Evolutionary conservation across 2,329 filamentous ascomycete genomes (phyloP), one percentile per base, ranked within the genome.

Genomic region (Tolypocladium sp.): DNA sequence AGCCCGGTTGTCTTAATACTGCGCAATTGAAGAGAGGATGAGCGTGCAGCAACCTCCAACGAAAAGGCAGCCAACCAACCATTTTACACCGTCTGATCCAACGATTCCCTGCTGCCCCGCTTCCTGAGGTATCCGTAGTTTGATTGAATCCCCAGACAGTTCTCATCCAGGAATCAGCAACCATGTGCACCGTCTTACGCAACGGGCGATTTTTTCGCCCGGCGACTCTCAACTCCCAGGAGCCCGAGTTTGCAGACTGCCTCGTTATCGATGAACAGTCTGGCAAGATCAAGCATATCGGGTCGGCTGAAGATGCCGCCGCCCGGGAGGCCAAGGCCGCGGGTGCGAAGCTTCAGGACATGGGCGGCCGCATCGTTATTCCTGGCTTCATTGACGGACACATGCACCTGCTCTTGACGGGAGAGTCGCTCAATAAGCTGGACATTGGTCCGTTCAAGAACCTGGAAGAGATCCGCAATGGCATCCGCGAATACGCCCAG

Each of bases 361-460:
- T 62, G 61, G 33, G 56, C 15, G 55, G 49, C 12, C 56, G 59
- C 9, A 30, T 61, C 7, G 30, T 65, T 4, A 63, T 78, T 1
- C 75, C 76, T 2, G 72, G 74, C 1, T 77, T 78, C 63, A 73
- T 78, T 27, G 76, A 78, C 62, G 73, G 72, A 2, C 76, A 78
- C 57, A 76, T 76, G 69, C 76, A 79, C 62, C 70, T 79, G 17
- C 65, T 78, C 1, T 65, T 76, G 15, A 69, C 77, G 8, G 76
- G 76, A n/a, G 27, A 52, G 20, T 33, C 49, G 49, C 49, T 52
- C 27, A 52, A 52, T 27, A 33, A 33, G 30, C 27, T 52, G 0
- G 49, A 52, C 27, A n/a, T 52, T 13, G 4, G 49, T 8, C 17
- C 17, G 3, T 52, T 20, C 30, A 52, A 35, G 17, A 17, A n/a